phyloP scores from a whole-genome alignment of 2,329 filamentous ascomycete species.

The Lanzia echinophila region DNA sequence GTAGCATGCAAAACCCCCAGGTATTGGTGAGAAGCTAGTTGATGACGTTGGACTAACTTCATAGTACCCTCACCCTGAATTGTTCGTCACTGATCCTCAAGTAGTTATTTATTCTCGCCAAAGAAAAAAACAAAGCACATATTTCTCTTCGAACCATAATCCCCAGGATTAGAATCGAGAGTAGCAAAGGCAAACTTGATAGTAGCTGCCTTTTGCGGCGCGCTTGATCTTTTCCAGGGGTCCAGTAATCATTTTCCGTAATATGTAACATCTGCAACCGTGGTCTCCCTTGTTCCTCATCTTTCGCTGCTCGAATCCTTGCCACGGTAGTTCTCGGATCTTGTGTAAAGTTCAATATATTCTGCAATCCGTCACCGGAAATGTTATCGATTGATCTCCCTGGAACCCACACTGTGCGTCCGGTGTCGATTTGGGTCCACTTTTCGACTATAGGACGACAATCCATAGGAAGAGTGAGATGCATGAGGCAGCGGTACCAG shows the following conservation, averaged over 20 bases:
- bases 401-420: neutral
- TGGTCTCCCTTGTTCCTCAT: neutral
- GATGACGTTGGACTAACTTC: too few species aligned
- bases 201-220: too few species aligned
- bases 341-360: conserved; percentile 5
- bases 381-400: neutral
- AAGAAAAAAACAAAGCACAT: too few species aligned
- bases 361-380: neutral
- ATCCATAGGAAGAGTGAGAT: neutral
- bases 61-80: too few species aligned
- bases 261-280: neutral
- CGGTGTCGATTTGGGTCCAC: conserved; percentile 1
- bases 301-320: neutral
- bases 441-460: neutral
- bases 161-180: too few species aligned
- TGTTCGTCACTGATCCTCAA: too few species aligned
- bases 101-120: too few species aligned
- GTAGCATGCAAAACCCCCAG: too few species aligned
- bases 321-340: neutral
- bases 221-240: neutral
- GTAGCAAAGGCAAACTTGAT: too few species aligned
- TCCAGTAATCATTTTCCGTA: conserved; percentile 1
- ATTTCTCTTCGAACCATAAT: too few species aligned
- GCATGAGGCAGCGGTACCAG: conserved; percentile 11
- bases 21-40: too few species aligned